Conservation (phyloP, 2,329 filamentous ascomycete genomes). For the Westerdykella aurantiaca region DNA sequence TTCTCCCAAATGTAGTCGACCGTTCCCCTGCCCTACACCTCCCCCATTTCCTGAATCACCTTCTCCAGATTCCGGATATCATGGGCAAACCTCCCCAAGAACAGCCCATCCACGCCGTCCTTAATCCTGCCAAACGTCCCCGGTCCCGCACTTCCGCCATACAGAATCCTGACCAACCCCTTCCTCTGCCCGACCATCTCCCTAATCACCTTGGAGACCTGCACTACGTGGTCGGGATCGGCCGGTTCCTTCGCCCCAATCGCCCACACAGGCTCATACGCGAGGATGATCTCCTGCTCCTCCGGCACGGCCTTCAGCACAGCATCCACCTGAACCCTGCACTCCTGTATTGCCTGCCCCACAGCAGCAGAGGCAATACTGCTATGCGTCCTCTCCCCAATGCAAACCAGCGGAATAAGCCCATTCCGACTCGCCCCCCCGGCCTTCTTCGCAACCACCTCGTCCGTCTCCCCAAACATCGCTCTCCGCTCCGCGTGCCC, state of each 20-base stretch:
- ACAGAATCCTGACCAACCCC: slow-evolving; percentile 64
- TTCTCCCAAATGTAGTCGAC: too few species aligned
- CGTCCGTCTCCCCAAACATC: slow-evolving; percentile 70
- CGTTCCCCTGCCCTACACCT: slow-evolving; percentile 11
- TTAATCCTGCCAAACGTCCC: slow-evolving; percentile 65
- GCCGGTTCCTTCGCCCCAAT: slow-evolving; percentile 72
- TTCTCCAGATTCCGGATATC: slow-evolving; percentile 64
- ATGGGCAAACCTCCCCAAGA: slow-evolving; percentile 76
- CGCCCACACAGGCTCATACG: slow-evolving; percentile 86
- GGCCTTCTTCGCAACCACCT: slow-evolving; percentile 61
- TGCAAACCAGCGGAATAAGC: slow-evolving; percentile 72
- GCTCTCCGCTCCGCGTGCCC: slow-evolving; percentile 74
- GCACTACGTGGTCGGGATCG: slow-evolving; percentile 63
- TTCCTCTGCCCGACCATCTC: slow-evolving; percentile 47
- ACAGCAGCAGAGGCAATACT: slow-evolving; percentile 46
- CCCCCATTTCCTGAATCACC: slow-evolving; percentile 65
- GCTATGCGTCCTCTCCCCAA: slow-evolving; percentile 61
- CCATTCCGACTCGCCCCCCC: slow-evolving; percentile 61
- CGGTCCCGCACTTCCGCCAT: slow-evolving; percentile 77
- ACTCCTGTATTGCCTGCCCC: slow-evolving; percentile 59
- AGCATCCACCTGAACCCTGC: slow-evolving; percentile 58
- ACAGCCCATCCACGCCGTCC: slow-evolving; percentile 70
- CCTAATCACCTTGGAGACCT: slow-evolving; percentile 61
- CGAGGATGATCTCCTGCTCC: slow-evolving; percentile 65
- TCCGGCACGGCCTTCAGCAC: slow-evolving; percentile 57